Conservation (phyloP, 371 early-diverging fungal species). For the Parasitella parasitica region DNA sequence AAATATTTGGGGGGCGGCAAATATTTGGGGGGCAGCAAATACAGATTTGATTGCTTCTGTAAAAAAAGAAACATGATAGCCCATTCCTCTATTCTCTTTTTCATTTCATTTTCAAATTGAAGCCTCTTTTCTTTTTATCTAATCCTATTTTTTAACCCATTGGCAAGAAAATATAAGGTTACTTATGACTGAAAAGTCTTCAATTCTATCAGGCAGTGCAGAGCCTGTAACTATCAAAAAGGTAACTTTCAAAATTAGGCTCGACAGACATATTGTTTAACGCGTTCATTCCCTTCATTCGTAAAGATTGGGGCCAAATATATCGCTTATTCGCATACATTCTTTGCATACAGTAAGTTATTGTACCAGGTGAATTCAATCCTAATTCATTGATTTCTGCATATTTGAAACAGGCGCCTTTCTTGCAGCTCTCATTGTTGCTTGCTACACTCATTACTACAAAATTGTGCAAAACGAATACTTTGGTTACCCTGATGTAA, state of each 20-base stretch:
- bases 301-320: slow-evolving; percentile 60
- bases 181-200: slow-evolving; percentile 23
- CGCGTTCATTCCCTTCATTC: background rate
- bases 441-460: slow-evolving; percentile 72
- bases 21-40: too few relatives aligned
- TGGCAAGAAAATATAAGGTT: background rate
- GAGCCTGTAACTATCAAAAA: slow-evolving; percentile 13
- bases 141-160: too few relatives aligned
- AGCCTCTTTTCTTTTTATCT: background rate
- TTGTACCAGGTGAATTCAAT: too few relatives aligned
- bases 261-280: background rate
- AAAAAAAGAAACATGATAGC: background rate
- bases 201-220: slow-evolving; percentile 1
- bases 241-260: background rate
- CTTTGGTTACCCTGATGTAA: slow-evolving; percentile 76
- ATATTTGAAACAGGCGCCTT: slow-evolving; percentile 59
- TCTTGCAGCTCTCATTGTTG: slow-evolving; percentile 64
- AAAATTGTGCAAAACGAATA: slow-evolving; percentile 80
- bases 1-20: too few relatives aligned
- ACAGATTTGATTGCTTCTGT: too few relatives aligned
- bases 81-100: too few relatives aligned
- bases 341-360: slow-evolving; percentile 65
- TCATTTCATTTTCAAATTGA: too few relatives aligned
- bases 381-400: background rate
- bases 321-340: slow-evolving; percentile 65